Conservation (phyloP, 306 rosid species). For the Medicago lupulina region DNA sequence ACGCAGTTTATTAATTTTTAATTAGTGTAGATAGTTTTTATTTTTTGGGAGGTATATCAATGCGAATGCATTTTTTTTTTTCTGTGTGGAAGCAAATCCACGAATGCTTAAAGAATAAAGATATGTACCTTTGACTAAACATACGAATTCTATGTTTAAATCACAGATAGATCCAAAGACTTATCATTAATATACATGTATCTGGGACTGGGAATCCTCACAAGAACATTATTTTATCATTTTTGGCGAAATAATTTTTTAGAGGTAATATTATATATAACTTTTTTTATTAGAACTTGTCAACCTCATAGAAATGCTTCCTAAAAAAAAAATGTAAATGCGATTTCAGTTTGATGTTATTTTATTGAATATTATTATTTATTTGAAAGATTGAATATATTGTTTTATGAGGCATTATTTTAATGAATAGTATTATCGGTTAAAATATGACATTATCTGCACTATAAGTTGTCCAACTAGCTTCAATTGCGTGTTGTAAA, state of each 20-base stretch:
- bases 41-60: constrained; percentile 19
- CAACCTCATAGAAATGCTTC: constrained; percentile 46
- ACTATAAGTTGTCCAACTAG: constrained; percentile 39
- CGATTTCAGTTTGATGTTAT: constrained; percentile 22
- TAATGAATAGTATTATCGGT: constrained; percentile 7
- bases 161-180: constrained; percentile 43
- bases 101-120: constrained; percentile 28
- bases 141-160: constrained; percentile 11
- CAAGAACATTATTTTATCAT: constrained; percentile 30
- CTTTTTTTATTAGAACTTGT: constrained; percentile 26
- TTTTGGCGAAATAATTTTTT: constrained; percentile 2
- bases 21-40: constrained; percentile 7
- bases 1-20: constrained; percentile 36
- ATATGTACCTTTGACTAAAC: constrained; percentile 46
- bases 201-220: constrained; percentile 51
- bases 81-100: too few relatives aligned
- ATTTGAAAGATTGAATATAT: too few relatives aligned
- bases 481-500: constrained; percentile 42
- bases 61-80: constrained; percentile 38
- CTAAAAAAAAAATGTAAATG: constrained; percentile 9
- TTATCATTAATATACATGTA: constrained; percentile 31
- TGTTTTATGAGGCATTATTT: background rate
- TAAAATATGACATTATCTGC: constrained; percentile 39
- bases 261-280: too few relatives aligned
- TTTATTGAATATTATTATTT: too few relatives aligned